Percentiles rank a stretch among this genome's conserved stretches.
phyloP scores from a whole-genome alignment of 306 rosid genomes.

The Heteromeles arbutifolia region DNA sequence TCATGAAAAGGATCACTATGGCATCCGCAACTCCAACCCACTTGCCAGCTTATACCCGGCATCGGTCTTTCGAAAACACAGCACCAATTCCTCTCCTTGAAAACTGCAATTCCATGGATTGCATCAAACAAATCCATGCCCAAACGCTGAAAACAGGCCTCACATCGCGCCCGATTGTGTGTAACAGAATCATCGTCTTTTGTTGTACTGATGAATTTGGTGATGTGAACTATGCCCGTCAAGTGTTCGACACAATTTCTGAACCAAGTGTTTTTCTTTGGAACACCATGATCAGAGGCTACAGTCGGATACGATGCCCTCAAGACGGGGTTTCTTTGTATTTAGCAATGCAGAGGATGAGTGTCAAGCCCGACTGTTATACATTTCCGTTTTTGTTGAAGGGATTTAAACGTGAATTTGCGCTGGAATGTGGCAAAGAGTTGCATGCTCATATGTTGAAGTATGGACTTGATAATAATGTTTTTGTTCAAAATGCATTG shows the following conservation, averaged over 20 bases:
- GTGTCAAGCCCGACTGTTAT: constrained; percentile 50
- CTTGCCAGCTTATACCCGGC: constrained; percentile 6
- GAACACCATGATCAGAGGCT: constrained; percentile 77
- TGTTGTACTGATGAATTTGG: constrained; percentile 45
- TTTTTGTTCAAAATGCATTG: constrained; percentile 65
- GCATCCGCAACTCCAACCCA: constrained; percentile 23
- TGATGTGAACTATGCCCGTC: constrained; percentile 51
- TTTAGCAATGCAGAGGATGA: constrained; percentile 43
- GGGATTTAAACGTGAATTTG: constrained; percentile 37
- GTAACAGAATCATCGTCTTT: constrained; percentile 31
- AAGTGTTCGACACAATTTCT: constrained; percentile 56
- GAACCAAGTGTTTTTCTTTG: constrained; percentile 57
- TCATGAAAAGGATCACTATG: constrained; percentile 29
- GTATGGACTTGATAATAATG: constrained; percentile 54
- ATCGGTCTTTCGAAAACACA: constrained; percentile 13
- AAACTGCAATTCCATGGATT: constrained; percentile 55
- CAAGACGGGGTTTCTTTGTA: constrained; percentile 50
- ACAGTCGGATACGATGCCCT: constrained; percentile 44
- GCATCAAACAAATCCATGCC: constrained; percentile 65
- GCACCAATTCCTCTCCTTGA: constrained; percentile 28
- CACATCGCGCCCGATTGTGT: constrained; percentile 31
- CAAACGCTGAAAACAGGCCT: constrained; percentile 47
- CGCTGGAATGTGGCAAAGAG: constrained; percentile 44
- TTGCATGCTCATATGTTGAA: constrained; percentile 61
- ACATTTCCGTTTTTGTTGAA: constrained; percentile 75